Conservation (phyloP, 108 stramenopile species). For the Craspedostauros australis region DNA sequence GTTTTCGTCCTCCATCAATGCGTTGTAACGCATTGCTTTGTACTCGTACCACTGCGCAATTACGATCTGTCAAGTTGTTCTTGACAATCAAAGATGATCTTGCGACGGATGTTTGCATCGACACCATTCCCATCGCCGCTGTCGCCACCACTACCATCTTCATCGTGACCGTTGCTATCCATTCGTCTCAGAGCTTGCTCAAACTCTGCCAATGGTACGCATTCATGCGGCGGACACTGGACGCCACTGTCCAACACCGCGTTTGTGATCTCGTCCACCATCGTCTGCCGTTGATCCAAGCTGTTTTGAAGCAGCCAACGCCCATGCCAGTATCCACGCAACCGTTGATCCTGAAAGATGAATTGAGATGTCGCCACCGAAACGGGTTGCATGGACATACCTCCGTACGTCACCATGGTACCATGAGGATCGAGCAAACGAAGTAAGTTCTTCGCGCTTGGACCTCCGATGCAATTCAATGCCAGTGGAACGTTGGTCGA, state of each 20-base stretch:
- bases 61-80: too few species aligned
- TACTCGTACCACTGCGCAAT: too few species aligned
- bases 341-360: conserved; percentile 31
- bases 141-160: too few species aligned
- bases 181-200: conserved; percentile 23
- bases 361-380: conserved; percentile 27
- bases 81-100: too few species aligned
- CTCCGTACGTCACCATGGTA: conserved; percentile 48
- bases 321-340: conserved; percentile 49
- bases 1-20: too few species aligned
- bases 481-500: conserved; percentile 26
- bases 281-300: not conserved
- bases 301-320: conserved; percentile 36
- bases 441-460: conserved; percentile 16
- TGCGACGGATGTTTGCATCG: too few species aligned
- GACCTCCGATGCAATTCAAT: conserved; percentile 47
- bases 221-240: conserved; percentile 19
- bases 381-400: conserved; percentile 40
- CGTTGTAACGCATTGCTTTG: too few species aligned
- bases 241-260: conserved; percentile 15
- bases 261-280: conserved; percentile 18
- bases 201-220: conserved; percentile 15
- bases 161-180: too few species aligned
- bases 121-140: too few species aligned
- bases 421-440: conserved; percentile 20